Conservation (phyloP, 805 yeast genomes). For the Danielia oregonensis region DNA sequence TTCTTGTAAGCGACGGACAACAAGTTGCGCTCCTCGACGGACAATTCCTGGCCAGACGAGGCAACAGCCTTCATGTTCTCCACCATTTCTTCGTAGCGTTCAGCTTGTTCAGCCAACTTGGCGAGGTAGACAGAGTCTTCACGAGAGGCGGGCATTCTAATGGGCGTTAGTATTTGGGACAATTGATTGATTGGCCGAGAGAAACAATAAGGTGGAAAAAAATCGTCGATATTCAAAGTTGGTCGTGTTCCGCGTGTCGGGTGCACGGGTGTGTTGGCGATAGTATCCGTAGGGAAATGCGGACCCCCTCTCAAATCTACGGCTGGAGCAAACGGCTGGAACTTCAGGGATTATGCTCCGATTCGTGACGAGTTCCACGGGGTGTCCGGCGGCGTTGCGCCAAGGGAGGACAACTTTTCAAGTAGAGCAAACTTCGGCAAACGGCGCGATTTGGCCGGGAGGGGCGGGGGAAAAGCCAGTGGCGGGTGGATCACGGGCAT, state of each 20-base stretch:
- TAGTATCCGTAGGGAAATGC: too few species aligned
- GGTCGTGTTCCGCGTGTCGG: slow-evolving; percentile 15
- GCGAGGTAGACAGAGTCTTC: slow-evolving; percentile 98
- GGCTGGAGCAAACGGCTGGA: too few species aligned
- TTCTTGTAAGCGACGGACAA: slow-evolving; percentile 97
- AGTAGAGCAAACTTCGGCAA: too few species aligned
- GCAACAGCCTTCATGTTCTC: slow-evolving; percentile 98
- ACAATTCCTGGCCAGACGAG: slow-evolving; percentile 89
- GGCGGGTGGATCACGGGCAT: too few species aligned
- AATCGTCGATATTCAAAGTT: slow-evolving; percentile 1
- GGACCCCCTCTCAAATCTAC: slow-evolving; percentile 2
- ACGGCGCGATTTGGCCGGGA: too few species aligned
- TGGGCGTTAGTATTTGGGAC: slow-evolving; percentile 12
- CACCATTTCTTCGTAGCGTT: slow-evolving; percentile 99
- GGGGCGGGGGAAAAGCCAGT: too few species aligned
- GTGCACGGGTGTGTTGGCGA: slow-evolving; percentile 16
- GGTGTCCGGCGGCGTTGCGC: too few species aligned
- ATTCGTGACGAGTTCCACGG: too few species aligned
- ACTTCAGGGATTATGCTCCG: too few species aligned
- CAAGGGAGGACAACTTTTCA: too few species aligned
- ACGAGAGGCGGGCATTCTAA: slow-evolving; percentile 72
- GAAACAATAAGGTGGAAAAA: neutral
- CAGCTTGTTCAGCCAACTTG: slow-evolving; percentile 98
- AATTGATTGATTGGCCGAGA: slow-evolving; percentile 2
- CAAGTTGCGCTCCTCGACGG: slow-evolving; percentile 96